Evolutionary conservation across 2,329 filamentous ascomycete genomes (phyloP), one percentile per base, ranked within the genome.

Genomic region (Colletotrichum tabaci): DNA sequence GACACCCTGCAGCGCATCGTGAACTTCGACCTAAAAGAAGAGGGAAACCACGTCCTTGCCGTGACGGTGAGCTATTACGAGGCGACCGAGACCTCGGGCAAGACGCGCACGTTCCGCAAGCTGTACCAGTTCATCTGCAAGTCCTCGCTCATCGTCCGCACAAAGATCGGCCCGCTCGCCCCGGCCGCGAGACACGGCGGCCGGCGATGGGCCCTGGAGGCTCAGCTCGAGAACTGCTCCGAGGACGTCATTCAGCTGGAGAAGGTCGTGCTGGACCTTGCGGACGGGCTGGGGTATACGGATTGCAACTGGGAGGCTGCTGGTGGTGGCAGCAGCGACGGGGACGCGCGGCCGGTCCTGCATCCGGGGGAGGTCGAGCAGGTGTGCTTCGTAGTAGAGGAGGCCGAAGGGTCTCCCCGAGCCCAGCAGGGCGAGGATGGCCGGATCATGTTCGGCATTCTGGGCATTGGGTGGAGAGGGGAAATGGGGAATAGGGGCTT

Each of bases 41-140:
- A 98, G 80, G 96, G 96, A 0, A 95, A 94, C 76, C 95, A 99
- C 81, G 94, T 98, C 15, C 87, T 99, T 9, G 94, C 94, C 8
- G 95, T 98, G 72, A 98, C 94, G 65, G 93, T 98, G 71, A 96
- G 93, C 75, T 98, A 98, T 83, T 97, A 95, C 66, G 96, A 98
- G 82, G 95, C 93, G 0, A 89, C 88, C n/a, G 85, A 93, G 76
- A 90, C 88, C 21, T 89, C 87, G 74, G 90, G 90, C 3, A 89
- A 94, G 61, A 92, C 93, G 47, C 87, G 96, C 71, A 97, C 94
- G 12, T 98, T 98, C 79, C 87, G 96, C 75, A 98, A 98, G 84
- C 84, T 99, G 72, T 99, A 98, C 81, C 96, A 98, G 81, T 99
- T 99, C 79, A 92, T 97, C 66, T 96, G 95, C 79, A 96, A 97